Evolutionary conservation across 495 filamentous ascomycete genomes (phyloP).

Genomic region (Lasiosphaeriaceae sp.): DNA sequence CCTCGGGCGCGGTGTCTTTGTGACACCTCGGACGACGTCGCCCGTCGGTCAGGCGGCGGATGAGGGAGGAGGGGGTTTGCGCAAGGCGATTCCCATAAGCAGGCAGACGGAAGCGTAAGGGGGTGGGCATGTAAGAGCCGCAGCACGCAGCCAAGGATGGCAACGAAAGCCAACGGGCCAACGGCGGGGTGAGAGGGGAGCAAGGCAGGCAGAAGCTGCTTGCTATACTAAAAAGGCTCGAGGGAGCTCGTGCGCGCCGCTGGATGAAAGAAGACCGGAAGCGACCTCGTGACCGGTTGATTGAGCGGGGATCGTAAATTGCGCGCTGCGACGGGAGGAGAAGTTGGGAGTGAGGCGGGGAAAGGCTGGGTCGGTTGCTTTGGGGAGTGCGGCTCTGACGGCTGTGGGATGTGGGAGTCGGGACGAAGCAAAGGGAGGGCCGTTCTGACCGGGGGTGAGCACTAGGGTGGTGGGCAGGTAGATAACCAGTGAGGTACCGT

Average conservation of each 20-base stretch:
- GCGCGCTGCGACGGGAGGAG: conserved; percentile 11
- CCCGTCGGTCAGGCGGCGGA: conserved; percentile 9
- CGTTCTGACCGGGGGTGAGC: conserved; percentile 6
- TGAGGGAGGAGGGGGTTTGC: conserved; percentile 5
- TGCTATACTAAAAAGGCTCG: conserved; percentile 16
- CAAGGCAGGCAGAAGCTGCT: conserved; percentile 14
- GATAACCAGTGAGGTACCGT: conserved; percentile 1
- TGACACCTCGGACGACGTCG: conserved; percentile 5
- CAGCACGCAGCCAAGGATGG: conserved; percentile 23
- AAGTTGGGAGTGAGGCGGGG: conserved; percentile 12
- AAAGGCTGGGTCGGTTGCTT: conserved; percentile 7
- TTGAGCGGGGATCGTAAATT: conserved; percentile 29
- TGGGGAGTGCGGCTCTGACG: conserved; percentile 23
- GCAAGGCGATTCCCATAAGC: conserved; percentile 21
- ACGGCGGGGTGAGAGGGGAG: conserved; percentile 4
- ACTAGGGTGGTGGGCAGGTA: background rate
- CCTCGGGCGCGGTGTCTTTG: background rate
- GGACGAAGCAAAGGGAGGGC: conserved; percentile 13
- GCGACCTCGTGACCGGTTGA: conserved; percentile 30
- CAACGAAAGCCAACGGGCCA: conserved; percentile 9
- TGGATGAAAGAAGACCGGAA: conserved; percentile 26
- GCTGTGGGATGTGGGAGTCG: conserved; percentile 15
- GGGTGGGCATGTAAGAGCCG: conserved; percentile 30
- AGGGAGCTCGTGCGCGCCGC: conserved; percentile 1
- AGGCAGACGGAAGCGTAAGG: conserved; percentile 16